phyloP scores from a whole-genome alignment of 2,329 filamentous ascomycete genomes.

The Colletotrichum scovillei region DNA sequence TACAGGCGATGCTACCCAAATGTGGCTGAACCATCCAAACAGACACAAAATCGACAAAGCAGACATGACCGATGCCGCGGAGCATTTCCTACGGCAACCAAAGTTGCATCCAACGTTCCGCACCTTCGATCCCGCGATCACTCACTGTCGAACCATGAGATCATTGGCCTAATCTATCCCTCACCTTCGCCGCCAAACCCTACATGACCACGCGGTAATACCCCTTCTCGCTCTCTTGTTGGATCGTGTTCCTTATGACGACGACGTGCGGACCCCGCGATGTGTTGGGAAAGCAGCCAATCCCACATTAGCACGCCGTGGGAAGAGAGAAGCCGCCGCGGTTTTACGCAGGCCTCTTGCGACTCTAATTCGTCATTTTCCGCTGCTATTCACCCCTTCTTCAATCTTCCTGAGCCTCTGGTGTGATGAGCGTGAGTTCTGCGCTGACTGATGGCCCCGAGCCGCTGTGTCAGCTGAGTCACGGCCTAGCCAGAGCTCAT shows the following conservation, averaged over 20 bases:
- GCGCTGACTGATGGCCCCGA: background rate
- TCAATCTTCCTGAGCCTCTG: background rate
- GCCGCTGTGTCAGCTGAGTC: conserved; percentile 29
- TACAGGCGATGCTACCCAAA: conserved; percentile 15
- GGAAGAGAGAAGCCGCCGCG: background rate
- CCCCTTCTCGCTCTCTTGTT: background rate
- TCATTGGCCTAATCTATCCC: background rate
- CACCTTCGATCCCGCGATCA: conserved; percentile 7
- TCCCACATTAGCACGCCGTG: background rate
- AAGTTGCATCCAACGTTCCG: background rate
- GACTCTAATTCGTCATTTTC: conserved; percentile 20
- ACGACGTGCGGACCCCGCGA: background rate
- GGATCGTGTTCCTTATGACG: background rate
- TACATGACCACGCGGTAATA: background rate
- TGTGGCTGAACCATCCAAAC: conserved; percentile 22
- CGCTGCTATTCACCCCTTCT: background rate
- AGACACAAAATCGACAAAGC: conserved; percentile 7
- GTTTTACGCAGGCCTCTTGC: background rate
- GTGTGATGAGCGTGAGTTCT: background rate
- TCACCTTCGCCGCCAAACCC: background rate
- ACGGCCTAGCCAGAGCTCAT: conserved; percentile 17
- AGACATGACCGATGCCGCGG: background rate
- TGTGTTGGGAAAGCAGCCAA: background rate
- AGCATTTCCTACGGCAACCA: conserved; percentile 6
- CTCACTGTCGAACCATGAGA: background rate